Evolutionary conservation across 2,329 filamentous ascomycete genomes (phyloP).

Genomic region (Xylariaceae sp.): DNA sequence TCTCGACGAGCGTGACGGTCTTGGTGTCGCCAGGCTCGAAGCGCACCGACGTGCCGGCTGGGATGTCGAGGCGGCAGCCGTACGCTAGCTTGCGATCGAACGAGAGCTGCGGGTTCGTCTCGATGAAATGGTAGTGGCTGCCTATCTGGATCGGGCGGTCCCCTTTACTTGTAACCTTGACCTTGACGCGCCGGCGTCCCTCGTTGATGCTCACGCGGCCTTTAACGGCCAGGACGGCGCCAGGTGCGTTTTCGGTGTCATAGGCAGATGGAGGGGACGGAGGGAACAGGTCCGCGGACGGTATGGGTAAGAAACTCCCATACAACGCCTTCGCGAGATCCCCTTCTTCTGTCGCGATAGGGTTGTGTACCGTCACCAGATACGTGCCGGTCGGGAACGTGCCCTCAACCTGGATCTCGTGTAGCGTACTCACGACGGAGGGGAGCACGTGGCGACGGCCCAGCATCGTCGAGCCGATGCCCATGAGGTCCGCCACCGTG

Average conservation of each 20-base stretch:
- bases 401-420: slow-evolving; percentile 90
- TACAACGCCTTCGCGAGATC: slow-evolving; percentile 88
- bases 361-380: slow-evolving; percentile 91
- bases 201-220: slow-evolving; percentile 73
- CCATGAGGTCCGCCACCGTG: slow-evolving; percentile 91
- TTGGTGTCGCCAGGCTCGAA: slow-evolving; percentile 95
- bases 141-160: slow-evolving; percentile 92
- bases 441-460: slow-evolving; percentile 91
- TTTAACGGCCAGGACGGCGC: slow-evolving; percentile 77
- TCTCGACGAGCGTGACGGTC: slow-evolving; percentile 89
- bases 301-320: slow-evolving; percentile 87
- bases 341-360: slow-evolving; percentile 84
- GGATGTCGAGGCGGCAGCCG: slow-evolving; percentile 86
- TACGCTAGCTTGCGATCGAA: slow-evolving; percentile 87
- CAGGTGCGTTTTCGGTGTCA: slow-evolving; percentile 72
- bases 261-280: slow-evolving; percentile 70
- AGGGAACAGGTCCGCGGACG: slow-evolving; percentile 71
- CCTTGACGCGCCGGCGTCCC: slow-evolving; percentile 72
- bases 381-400: slow-evolving; percentile 92
- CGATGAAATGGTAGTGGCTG: slow-evolving; percentile 95
- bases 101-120: slow-evolving; percentile 87
- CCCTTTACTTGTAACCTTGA: slow-evolving; percentile 84
- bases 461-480: slow-evolving; percentile 87
- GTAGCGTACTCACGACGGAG: slow-evolving; percentile 77
- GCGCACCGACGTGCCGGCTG: slow-evolving; percentile 88